These are phyloP conservation scores for Chamaecyparis obtusa DNA, from an alignment of 75 land plant genomes.

Conservation along the genomic window DNA sequence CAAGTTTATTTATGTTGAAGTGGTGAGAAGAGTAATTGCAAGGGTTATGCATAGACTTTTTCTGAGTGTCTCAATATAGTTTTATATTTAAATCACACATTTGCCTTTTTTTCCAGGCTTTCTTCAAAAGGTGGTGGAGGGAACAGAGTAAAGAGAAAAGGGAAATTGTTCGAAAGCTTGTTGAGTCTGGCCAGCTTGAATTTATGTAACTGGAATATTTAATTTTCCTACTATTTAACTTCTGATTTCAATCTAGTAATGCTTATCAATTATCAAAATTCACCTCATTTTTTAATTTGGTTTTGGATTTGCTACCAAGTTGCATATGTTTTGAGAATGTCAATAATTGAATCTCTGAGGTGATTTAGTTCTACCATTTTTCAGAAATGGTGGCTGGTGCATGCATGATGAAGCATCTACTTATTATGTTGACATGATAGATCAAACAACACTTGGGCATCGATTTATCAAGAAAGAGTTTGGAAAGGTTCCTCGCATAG, in stretches of 20 bases:
- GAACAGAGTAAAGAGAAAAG: conserved; percentile 63
- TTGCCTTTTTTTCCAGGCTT: conserved; percentile 61
- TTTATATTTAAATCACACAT: neutral
- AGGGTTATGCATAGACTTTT: neutral
- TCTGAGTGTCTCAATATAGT: neutral
- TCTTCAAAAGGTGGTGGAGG: conserved; percentile 99
- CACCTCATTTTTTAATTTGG: neutral
- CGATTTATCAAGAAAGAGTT: conserved; percentile 61
- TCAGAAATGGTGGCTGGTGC: conserved; percentile 82
- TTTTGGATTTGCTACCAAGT: neutral
- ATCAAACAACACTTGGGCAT: conserved; percentile 85
- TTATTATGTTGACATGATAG: conserved; percentile 81
- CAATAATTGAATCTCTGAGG: neutral
- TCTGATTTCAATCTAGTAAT: neutral
- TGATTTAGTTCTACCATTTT: conserved; percentile 3
- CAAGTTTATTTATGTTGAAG: conserved; percentile 92
- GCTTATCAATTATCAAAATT: neutral
- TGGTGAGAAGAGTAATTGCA: conserved; percentile 26
- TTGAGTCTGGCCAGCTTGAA: conserved; percentile 82
- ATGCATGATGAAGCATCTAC: conserved; percentile 86
- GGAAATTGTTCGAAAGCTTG: conserved; percentile 60
- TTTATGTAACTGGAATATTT: conserved; percentile 61
- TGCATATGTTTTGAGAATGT: neutral
- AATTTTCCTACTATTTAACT: neutral
- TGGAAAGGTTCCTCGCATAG: conserved; percentile 61